Base-by-base conservation (phyloP, 352 stramenopile species). In the Thalassiosira exigua region DNA sequence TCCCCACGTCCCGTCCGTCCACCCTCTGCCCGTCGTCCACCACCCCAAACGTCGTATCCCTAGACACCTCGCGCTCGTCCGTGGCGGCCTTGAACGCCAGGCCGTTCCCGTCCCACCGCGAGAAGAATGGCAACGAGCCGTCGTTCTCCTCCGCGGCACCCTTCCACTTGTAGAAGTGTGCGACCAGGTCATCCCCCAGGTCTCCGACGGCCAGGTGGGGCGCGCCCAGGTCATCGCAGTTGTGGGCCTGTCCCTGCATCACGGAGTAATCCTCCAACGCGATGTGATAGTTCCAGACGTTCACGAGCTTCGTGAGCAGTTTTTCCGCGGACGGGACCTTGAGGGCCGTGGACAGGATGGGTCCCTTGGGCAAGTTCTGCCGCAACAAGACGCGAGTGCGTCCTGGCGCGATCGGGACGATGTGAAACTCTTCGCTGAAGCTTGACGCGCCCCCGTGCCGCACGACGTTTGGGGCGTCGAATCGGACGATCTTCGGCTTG, bases 241-340 rank as follows among this genome's bases (percentile, higher is more conserved):
- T 76, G 44, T 69, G 57, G 19, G 52, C 54, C 69, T 86, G 79
- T 4, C 79, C 79, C 27, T 81, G 67, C 79, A 86, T 86, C 21
- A 86, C 59, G 4, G 36, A 53, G 3, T 61, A 64, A 53, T 86
- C 79, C 53, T 86, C 79, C 1, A 86, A 51, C 11, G 54, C 79
- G 60, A 86, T 86, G 53, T 85, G 74, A 70, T 85, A 82, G 48
- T 86, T 86, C 79, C 79, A 86, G 22, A 82, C 79, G 69, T 86
- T 86, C 1, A 86, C 75, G 2, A 86, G 56, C 4, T 19, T 4
- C 17, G 50, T 51, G 29, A 65, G 44, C 22, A 61, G 9, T 42
- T 19, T 9, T 12, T 51, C 52, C 4, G 66, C 60, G 19, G 42
- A 42, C 17, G 78, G 78, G 52, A 86, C 7, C 12, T 19, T 39